phyloP scores from a whole-genome alignment of 495 filamentous ascomycete species.

The Niebla homalea region DNA sequence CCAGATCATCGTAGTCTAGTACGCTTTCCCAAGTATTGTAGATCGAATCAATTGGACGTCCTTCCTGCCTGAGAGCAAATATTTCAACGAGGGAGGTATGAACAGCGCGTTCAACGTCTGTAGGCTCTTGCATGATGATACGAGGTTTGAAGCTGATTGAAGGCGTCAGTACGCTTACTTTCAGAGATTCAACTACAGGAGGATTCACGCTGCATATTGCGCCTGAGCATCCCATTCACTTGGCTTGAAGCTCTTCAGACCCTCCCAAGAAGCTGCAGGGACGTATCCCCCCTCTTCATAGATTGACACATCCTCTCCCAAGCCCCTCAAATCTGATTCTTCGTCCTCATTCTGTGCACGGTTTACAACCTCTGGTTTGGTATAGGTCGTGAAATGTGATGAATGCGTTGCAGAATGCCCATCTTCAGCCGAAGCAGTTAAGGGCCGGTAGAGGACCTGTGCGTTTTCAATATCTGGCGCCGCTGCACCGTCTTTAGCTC shows the following conservation, averaged over 20 bases:
- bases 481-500: too few relatives aligned
- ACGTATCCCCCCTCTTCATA: conserved; percentile 27
- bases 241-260: conserved; percentile 33
- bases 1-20: not conserved
- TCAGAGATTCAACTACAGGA: not conserved
- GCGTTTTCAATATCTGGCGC: too few relatives aligned
- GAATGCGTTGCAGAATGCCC: too few relatives aligned
- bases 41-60: conserved; percentile 6
- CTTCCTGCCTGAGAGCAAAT: conserved; percentile 33
- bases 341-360: too few relatives aligned
- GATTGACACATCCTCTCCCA: too few relatives aligned
- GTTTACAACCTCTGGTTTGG: too few relatives aligned
- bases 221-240: conserved; percentile 3
- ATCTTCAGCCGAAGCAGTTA: too few relatives aligned
- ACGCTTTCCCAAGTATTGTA: conserved; percentile 1
- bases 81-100: conserved; percentile 51
- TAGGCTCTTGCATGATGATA: conserved; percentile 13
- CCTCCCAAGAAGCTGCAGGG: conserved; percentile 43
- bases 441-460: conserved; percentile 1
- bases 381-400: too few relatives aligned
- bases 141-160: conserved; percentile 13
- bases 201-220: conserved; percentile 13
- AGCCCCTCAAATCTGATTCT: too few relatives aligned
- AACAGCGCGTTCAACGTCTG: conserved; percentile 28
- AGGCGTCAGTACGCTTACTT: conserved; percentile 1